phyloP scores from a whole-genome alignment of 73 alveolate species.

The Stentor coeruleus region DNA sequence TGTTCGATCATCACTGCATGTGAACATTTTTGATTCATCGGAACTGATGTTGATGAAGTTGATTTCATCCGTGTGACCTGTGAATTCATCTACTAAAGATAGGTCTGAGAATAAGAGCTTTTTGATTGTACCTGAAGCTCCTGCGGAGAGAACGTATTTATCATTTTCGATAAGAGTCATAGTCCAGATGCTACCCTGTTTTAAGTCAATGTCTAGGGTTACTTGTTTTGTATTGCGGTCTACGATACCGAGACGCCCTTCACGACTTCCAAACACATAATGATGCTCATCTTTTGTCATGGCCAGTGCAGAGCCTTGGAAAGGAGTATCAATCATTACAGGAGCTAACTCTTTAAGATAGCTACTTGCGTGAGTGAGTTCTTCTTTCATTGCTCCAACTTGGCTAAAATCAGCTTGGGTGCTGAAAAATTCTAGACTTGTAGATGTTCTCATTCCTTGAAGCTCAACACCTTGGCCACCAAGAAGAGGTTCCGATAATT shows the following conservation, averaged over 20 bases:
- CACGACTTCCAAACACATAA: slow-evolving; percentile 15
- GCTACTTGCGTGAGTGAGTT: not conserved
- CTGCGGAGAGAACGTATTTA: not conserved
- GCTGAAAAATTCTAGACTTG: not conserved
- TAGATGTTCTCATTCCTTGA: not conserved
- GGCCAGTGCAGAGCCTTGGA: slow-evolving; percentile 11
- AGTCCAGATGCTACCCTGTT: not conserved
- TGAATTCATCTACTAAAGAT: not conserved
- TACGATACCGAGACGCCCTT: not conserved
- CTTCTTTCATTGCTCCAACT: not conserved
- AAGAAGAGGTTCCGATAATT: not conserved
- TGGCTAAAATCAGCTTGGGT: not conserved
- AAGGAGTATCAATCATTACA: not conserved
- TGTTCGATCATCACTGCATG: not conserved
- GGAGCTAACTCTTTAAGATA: not conserved
- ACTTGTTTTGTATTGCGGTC: not conserved
- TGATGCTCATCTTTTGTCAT: slow-evolving; percentile 9
- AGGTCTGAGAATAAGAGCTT: not conserved
- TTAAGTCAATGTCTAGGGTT: not conserved
- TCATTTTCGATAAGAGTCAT: not conserved
- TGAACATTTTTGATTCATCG: not conserved
- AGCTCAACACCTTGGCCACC: not conserved
- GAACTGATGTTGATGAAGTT: not conserved
- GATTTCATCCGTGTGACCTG: not conserved
- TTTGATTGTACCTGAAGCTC: not conserved